Percentiles rank a stretch among this genome's conserved stretches.
These are phyloP conservation scores for Stipa capillata DNA, from an alignment of 176 grass and related monocot genomes.

Conservation along the genomic window DNA sequence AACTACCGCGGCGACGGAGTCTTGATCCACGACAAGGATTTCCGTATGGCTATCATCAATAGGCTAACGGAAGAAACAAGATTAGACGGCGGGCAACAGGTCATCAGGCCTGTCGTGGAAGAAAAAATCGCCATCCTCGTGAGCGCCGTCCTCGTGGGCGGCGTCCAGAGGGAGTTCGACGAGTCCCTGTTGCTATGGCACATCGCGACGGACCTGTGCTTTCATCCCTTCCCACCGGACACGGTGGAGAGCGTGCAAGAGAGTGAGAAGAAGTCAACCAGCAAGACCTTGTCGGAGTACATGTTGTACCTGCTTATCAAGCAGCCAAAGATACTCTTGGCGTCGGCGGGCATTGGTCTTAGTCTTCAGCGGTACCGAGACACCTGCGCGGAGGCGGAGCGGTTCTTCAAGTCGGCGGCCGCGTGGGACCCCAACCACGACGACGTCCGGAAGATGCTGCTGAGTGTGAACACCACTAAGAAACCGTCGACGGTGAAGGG, in stretches of 20 bases:
- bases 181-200: too few relatives aligned
- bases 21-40: rapidly evolving
- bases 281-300: slow-evolving; percentile 14
- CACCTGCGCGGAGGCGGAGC: slow-evolving; percentile 13
- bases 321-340: too few relatives aligned
- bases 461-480: neutral
- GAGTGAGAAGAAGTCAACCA: too few relatives aligned
- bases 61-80: neutral
- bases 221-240: too few relatives aligned
- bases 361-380: slow-evolving; percentile 12
- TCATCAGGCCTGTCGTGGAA: too few relatives aligned
- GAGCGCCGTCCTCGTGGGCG: rapidly evolving
- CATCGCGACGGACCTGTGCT: too few relatives aligned
- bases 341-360: slow-evolving; percentile 9
- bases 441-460: neutral
- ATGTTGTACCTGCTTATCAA: slow-evolving; percentile 45
- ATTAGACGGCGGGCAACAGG: neutral
- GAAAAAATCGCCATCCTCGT: rapidly evolving
- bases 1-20: neutral
- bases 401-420: neutral
- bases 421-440: neutral
- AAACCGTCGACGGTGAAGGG: neutral
- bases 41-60: neutral
- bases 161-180: too few relatives aligned
- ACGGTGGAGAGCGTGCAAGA: too few relatives aligned